Base-by-base conservation (phyloP, 768 basidiomycete genomes). In the Hortiboletus flavorubellus region DNA sequence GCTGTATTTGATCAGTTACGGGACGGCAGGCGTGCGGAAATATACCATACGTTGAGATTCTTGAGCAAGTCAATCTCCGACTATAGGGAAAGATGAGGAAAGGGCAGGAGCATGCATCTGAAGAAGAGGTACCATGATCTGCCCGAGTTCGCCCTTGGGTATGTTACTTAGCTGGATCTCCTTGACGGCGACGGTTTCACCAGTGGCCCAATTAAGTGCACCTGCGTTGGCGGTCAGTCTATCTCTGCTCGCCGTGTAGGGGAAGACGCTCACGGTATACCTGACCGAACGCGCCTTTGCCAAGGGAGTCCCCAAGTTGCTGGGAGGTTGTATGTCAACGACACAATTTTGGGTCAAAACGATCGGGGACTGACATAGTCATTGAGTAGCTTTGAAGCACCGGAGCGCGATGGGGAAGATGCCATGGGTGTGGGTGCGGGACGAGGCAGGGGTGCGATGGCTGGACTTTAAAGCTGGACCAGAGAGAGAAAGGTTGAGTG, bases 101-200 rank as follows among this genome's bases (percentile, higher is more conserved):
- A 14, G n/a, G 40, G 31, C 14, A 34, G 16, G 55, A 49, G 38
- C 15, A 35, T 44, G 10, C 0, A 21, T 33, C 34, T 15, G 51
- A 48, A 54, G 29, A 56, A 40, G 30, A 57, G 31, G 31, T 65
- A 93, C 94, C 96, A 98, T 98, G 68, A 99, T 98, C 74, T 98
- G 95, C 18, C 90, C 88, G 38, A 99, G 81, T 69, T 98, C 94
- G 52, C 85, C 83, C 70, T 93, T 91, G 4, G 95, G 91, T 55
- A 99, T 95, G 70, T 92, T 94, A 71, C 86, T 88, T 58, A 99
- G 75, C 69, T 92, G 89, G 62, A 99, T 96, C 72, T 98, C 95
- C 79, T 99, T 99, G 66, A 99, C 89, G 3, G 97, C 97, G 40
- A 98, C 96, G 3, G 96, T 97, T 76, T 98, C 97, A 26, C 97